Percentiles rank a stretch among this genome's conserved stretches.
Evolutionary conservation across 2,329 filamentous ascomycete genomes (phyloP).

Genomic region (Sclerotinia nivalis): DNA sequence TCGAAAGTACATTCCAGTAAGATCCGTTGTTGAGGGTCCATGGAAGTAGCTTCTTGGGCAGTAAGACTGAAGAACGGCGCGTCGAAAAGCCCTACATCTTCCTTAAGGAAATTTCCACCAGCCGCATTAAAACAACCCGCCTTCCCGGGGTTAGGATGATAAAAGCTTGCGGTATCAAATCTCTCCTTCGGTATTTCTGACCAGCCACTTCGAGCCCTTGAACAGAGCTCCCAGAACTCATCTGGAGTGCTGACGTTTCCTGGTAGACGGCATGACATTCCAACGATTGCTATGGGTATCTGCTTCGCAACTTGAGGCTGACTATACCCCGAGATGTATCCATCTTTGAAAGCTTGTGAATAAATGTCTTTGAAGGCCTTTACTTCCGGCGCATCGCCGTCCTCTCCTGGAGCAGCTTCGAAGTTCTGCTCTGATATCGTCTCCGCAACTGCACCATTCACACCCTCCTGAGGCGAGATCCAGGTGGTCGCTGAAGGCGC

Average conservation of each 20-base stretch:
- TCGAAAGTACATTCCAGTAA: conserved; percentile 38
- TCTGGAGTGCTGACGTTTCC: conserved; percentile 52
- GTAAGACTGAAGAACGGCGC: conserved; percentile 23
- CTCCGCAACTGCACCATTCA: conserved; percentile 14
- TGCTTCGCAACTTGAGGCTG: conserved; percentile 22
- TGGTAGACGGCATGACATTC: conserved; percentile 54
- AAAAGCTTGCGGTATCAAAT: conserved; percentile 22
- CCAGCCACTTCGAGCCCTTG: conserved; percentile 52
- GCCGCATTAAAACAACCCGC: conserved; percentile 18
- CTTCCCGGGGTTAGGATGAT: conserved; percentile 22
- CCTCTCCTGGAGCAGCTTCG: neutral
- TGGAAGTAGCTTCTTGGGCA: conserved; percentile 34
- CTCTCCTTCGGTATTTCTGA: conserved; percentile 25
- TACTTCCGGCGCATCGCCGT: conserved; percentile 9
- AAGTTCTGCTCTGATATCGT: conserved; percentile 6
- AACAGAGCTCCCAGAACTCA: conserved; percentile 71
- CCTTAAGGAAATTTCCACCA: conserved; percentile 20
- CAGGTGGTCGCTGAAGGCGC: conserved; percentile 40
- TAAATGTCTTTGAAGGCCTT: conserved; percentile 21
- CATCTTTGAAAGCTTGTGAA: conserved; percentile 23
- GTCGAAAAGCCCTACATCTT: conserved; percentile 21
- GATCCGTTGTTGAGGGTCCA: conserved; percentile 41
- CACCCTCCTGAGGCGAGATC: conserved; percentile 29
- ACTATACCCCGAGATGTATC: conserved; percentile 21
- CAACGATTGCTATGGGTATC: conserved; percentile 50